phyloP scores from a whole-genome alignment of 768 basidiomycete genomes.

The Amylocystis lapponica region DNA sequence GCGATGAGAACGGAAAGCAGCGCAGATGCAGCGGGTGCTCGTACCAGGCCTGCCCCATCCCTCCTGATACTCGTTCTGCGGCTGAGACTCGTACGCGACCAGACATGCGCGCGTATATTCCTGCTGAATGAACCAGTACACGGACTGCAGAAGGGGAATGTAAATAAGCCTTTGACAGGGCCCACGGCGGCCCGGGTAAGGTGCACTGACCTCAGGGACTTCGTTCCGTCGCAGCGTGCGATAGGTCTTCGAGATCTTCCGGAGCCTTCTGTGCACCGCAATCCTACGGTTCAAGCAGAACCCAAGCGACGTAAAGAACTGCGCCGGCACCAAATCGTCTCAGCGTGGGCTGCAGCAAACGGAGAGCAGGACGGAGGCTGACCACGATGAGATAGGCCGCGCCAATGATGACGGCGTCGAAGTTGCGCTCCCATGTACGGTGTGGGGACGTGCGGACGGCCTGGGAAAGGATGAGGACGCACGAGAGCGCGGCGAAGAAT shows the following conservation, averaged over 20 bases:
- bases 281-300: slow-evolving; percentile 67
- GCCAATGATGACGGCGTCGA: slow-evolving; percentile 63
- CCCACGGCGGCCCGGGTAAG: slow-evolving; percentile 2
- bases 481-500: slow-evolving; percentile 54
- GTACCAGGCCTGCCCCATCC: slow-evolving; percentile 74
- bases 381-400: slow-evolving; percentile 70
- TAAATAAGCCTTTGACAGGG: background rate
- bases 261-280: slow-evolving; percentile 56
- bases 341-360: background rate
- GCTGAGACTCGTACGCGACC: slow-evolving; percentile 64
- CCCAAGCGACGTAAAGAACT: slow-evolving; percentile 52
- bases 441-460: slow-evolving; percentile 60
- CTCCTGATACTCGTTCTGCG: slow-evolving; percentile 57
- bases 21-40: slow-evolving; percentile 8
- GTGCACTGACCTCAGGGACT: slow-evolving; percentile 48
- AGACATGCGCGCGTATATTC: slow-evolving; percentile 75
- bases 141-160: slow-evolving; percentile 35
- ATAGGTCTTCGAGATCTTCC: slow-evolving; percentile 61
- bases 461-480: slow-evolving; percentile 60
- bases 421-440: slow-evolving; percentile 52
- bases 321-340: too few relatives aligned
- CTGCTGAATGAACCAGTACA: slow-evolving; percentile 62
- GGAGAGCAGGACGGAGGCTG: slow-evolving; percentile 3
- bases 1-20: background rate
- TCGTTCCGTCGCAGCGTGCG: slow-evolving; percentile 47